Conservation (phyloP, 768 basidiomycete genomes). For the Xanthoconium purpureum region DNA sequence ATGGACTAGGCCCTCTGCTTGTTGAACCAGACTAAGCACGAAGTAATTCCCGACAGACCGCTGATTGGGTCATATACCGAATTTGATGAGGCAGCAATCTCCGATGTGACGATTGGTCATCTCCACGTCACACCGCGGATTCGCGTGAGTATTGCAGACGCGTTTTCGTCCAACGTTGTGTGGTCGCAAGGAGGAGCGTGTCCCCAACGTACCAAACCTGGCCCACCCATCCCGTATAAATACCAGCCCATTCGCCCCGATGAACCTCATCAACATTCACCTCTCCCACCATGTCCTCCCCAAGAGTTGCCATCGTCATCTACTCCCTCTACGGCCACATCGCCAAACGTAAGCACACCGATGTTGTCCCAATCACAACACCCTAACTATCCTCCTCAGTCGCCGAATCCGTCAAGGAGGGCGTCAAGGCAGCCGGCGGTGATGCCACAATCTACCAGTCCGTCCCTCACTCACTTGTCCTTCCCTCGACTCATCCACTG, state of each 20-base stretch:
- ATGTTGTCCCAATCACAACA: not conserved
- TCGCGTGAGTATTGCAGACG: constrained; percentile 9
- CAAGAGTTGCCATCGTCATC: constrained; percentile 64
- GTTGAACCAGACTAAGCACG: too few species aligned
- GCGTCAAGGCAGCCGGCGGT: constrained; percentile 50
- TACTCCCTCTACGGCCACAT: too few species aligned
- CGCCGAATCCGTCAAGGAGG: constrained; percentile 52
- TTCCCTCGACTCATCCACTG: not conserved
- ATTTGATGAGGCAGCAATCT: too few species aligned
- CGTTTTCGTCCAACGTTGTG: constrained; percentile 16
- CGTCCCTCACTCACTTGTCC: constrained; percentile 25
- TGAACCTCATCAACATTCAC: too few species aligned
- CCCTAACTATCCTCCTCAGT: constrained; percentile 39
- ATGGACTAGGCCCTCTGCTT: too few species aligned
- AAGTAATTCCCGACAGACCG: too few species aligned
- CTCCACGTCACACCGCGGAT: too few species aligned
- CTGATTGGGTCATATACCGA: too few species aligned
- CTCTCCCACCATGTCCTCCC: constrained; percentile 53
- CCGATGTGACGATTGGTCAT: too few species aligned
- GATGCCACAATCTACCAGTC: constrained; percentile 54
- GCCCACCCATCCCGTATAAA: too few species aligned
- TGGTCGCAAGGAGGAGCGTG: not conserved
- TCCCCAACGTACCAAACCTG: constrained; percentile 8
- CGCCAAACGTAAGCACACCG: constrained; percentile 55
- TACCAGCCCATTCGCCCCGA: too few species aligned